These are phyloP conservation scores for Aspergillus homomorphus DNA, from an alignment of 495 filamentous ascomycete genomes.

Conservation along the genomic window DNA sequence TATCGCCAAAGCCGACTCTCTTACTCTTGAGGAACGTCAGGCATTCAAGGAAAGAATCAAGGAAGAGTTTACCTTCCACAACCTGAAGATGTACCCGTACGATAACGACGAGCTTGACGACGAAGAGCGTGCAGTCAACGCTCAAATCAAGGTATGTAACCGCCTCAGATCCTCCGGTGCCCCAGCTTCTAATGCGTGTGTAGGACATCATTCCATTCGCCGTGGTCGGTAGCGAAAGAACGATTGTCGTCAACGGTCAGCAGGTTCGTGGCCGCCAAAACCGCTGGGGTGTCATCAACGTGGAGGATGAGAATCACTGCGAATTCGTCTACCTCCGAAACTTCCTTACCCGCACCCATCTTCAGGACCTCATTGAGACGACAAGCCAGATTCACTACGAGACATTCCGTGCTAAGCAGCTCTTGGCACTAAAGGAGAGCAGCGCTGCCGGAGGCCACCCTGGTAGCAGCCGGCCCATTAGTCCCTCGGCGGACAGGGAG, in stretches of 20 bases:
- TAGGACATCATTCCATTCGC: slow-evolving; percentile 96
- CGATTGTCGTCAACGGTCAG: slow-evolving; percentile 94
- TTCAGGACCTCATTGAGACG: slow-evolving; percentile 97
- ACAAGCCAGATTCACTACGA: slow-evolving; percentile 99
- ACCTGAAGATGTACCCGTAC: slow-evolving; percentile 99
- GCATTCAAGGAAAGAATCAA: slow-evolving; percentile 99
- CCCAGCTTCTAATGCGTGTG: slow-evolving; percentile 23
- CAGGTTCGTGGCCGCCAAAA: slow-evolving; percentile 98
- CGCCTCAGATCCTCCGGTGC: neutral
- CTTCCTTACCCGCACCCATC: slow-evolving; percentile 94
- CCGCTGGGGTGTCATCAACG: slow-evolving; percentile 99
- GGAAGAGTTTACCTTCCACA: slow-evolving; percentile 99
- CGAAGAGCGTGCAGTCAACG: slow-evolving; percentile 91
- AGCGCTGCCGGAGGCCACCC: slow-evolving; percentile 75
- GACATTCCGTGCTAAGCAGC: slow-evolving; percentile 98
- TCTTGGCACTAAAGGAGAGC: slow-evolving; percentile 96
- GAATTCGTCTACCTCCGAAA: slow-evolving; percentile 98
- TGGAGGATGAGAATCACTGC: slow-evolving; percentile 99
- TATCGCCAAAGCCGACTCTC: slow-evolving; percentile 95
- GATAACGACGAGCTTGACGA: slow-evolving; percentile 98
- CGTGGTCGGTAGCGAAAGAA: slow-evolving; percentile 96
- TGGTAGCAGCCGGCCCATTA: slow-evolving; percentile 83
- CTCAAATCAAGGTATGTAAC: slow-evolving; percentile 81
- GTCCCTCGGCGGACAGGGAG: slow-evolving; percentile 88
- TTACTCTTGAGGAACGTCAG: slow-evolving; percentile 91